Percentiles rank a stretch among this genome's conserved stretches.
Evolutionary conservation across 192 early-diverging fungal species (phyloP).

Genomic region (Lunasporangiospora selenospora): DNA sequence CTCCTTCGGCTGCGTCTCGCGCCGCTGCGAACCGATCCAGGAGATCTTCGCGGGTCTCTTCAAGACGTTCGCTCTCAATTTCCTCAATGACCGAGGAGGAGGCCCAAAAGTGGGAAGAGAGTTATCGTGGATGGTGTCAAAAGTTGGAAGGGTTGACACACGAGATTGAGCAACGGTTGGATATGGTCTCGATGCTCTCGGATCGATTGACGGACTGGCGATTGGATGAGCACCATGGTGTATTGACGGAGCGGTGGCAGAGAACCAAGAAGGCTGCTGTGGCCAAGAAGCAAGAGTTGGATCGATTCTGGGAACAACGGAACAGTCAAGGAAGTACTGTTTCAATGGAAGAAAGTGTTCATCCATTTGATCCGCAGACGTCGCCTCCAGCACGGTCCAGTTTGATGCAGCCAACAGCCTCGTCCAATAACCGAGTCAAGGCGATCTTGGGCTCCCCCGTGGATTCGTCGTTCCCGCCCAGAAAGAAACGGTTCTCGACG

Average conservation of each 20-base stretch:
- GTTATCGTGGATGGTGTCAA: constrained; percentile 13
- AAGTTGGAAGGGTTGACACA: constrained; percentile 24
- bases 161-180: constrained; percentile 31
- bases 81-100: constrained; percentile 35
- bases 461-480: background rate
- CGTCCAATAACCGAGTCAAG: constrained; percentile 38
- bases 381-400: constrained; percentile 8
- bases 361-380: constrained; percentile 14
- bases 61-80: constrained; percentile 23
- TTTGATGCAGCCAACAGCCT: constrained; percentile 30
- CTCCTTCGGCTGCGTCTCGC: constrained; percentile 9
- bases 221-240: constrained; percentile 48
- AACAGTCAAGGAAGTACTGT: background rate
- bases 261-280: constrained; percentile 49
- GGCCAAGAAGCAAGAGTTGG: constrained; percentile 52
- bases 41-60: constrained; percentile 10
- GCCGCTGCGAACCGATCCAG: constrained; percentile 10
- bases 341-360: constrained; percentile 1
- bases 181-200: constrained; percentile 11
- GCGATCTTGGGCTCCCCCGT: constrained; percentile 30
- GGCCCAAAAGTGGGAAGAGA: constrained; percentile 18
- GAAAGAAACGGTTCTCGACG: constrained; percentile 37
- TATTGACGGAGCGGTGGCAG: constrained; percentile 55
- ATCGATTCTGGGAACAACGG: constrained; percentile 4
- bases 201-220: constrained; percentile 50